Evolutionary conservation across 371 early-diverging fungal species (phyloP), one percentile per base, ranked within the genome.

Genomic region (Gilbertella persicaria): DNA sequence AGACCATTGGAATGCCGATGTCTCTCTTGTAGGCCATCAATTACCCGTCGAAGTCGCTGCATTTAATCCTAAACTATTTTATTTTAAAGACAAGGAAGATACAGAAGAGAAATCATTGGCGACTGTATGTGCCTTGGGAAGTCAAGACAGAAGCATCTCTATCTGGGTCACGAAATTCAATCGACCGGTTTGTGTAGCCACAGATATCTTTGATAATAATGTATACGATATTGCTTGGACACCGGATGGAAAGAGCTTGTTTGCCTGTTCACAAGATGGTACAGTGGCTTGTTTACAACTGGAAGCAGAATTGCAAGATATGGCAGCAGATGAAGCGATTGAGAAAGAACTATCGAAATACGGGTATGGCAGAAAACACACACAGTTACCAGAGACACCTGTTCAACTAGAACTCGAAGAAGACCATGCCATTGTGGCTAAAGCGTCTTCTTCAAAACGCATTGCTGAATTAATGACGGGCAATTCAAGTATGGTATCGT

Each of bases 221-320:
- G 84, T 95, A 19, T 71, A 93, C 53, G 99, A 97, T 69, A 62
- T 97, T 33, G 72, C 90, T 16, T 98, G 99, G 95, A 37, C 88
- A 9, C 80, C 87, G 0, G 91, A 94, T 68, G 96, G 96, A 2
- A 78, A 76, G 29, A 71, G 64, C 3, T 64, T 98, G 24, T 82
- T 87, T 37, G 95, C 92, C 4, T 95, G 95, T 54, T 92, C 96
- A 13, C 91, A 92, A 55, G 99, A 99, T 70, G 99, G 99, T 16
- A 87, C 94, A 0, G 85, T 96, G 4, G 89, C 86, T 1, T 75
- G 87, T 23, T 39, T 98, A 1, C 73, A 77, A 30, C 86, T 97
- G 28, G 74, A 71, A 4, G 69, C 75, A 16, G 93, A 93, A 59
- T 62, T 97, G 19, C 89, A 89, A 0, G 60, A 66, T 5, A 79